Percentiles rank a stretch among this genome's conserved stretches.
These are phyloP conservation scores for Aspergillus piperis DNA, from an alignment of 2,329 filamentous ascomycete species.

Conservation along the genomic window DNA sequence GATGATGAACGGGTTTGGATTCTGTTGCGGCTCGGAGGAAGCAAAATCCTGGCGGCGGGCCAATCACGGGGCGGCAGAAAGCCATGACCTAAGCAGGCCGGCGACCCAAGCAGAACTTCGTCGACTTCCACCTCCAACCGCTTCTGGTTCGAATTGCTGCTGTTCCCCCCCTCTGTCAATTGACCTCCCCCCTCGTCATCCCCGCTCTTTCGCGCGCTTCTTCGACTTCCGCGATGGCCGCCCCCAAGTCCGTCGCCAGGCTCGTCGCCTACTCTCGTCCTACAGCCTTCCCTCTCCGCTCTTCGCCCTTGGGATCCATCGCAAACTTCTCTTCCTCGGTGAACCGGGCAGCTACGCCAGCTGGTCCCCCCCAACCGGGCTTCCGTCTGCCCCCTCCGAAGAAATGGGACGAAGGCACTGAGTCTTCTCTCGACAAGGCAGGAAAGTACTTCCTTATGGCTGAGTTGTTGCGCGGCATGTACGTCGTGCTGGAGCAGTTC, in stretches of 20 bases:
- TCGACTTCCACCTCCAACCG: slow-evolving; percentile 24
- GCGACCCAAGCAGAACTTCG: slow-evolving; percentile 31
- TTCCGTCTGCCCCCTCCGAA: slow-evolving; percentile 75
- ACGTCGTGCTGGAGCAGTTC: slow-evolving; percentile 94
- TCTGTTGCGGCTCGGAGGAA: slow-evolving; percentile 34
- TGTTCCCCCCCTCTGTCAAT: slow-evolving; percentile 21
- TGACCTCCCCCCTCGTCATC: slow-evolving; percentile 21
- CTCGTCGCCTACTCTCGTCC: slow-evolving; percentile 46
- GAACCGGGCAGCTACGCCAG: slow-evolving; percentile 64
- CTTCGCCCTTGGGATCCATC: slow-evolving; percentile 47
- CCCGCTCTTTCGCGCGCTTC: slow-evolving; percentile 13
- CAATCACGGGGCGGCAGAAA: slow-evolving; percentile 43
- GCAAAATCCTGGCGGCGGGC: slow-evolving; percentile 38
- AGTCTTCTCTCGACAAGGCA: slow-evolving; percentile 76
- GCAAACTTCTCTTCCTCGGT: slow-evolving; percentile 66
- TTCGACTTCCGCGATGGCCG: slow-evolving; percentile 43
- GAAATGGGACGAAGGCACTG: slow-evolving; percentile 78
- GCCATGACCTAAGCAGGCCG: slow-evolving; percentile 42
- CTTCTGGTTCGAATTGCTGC: slow-evolving; percentile 24
- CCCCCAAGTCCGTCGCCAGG: slow-evolving; percentile 47
- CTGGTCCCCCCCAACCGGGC: slow-evolving; percentile 73
- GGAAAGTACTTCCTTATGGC: slow-evolving; percentile 94
- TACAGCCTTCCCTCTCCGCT: slow-evolving; percentile 30
- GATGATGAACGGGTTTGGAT: slow-evolving; percentile 20
- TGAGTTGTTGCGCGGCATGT: slow-evolving; percentile 98